Evolutionary conservation across 768 basidiomycete genomes (phyloP).

Genomic region (Lactarius hengduanensis): DNA sequence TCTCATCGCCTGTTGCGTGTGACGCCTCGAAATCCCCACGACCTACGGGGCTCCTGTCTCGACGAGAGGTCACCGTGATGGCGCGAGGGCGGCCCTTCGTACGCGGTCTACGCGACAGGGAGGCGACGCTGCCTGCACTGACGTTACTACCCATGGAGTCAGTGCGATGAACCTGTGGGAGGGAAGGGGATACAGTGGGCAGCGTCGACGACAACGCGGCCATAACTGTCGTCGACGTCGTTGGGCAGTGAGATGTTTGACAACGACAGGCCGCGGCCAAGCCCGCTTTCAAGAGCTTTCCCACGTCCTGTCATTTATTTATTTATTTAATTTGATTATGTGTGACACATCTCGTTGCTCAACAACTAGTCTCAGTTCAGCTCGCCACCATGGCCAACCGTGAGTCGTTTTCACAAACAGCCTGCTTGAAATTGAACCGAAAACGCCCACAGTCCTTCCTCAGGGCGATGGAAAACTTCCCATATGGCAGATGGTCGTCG

Average conservation of each 20-base stretch:
- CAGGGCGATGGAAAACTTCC: conserved; percentile 70
- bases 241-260: conserved; percentile 24
- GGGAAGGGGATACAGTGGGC: conserved; percentile 25
- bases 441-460: conserved; percentile 52
- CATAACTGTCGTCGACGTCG: conserved; percentile 33
- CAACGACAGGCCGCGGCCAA: conserved; percentile 14
- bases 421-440: background rate
- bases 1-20: conserved; percentile 20
- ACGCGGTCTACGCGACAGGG: conserved; percentile 36
- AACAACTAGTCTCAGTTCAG: background rate
- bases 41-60: conserved; percentile 33
- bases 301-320: conserved; percentile 11
- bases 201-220: conserved; percentile 35
- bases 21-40: conserved; percentile 24
- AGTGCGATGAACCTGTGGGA: conserved; percentile 32
- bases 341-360: background rate
- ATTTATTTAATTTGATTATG: background rate
- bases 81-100: conserved; percentile 33
- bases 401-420: background rate
- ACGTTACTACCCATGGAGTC: conserved; percentile 35
- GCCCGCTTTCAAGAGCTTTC: conserved; percentile 17
- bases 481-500: conserved; percentile 84
- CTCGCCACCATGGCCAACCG: conserved; percentile 1
- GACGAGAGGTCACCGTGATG: conserved; percentile 30
- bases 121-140: conserved; percentile 30